These are phyloP conservation scores for Parmales sp. DNA, from an alignment of 108 stramenopile genomes.

Conservation along the genomic window DNA sequence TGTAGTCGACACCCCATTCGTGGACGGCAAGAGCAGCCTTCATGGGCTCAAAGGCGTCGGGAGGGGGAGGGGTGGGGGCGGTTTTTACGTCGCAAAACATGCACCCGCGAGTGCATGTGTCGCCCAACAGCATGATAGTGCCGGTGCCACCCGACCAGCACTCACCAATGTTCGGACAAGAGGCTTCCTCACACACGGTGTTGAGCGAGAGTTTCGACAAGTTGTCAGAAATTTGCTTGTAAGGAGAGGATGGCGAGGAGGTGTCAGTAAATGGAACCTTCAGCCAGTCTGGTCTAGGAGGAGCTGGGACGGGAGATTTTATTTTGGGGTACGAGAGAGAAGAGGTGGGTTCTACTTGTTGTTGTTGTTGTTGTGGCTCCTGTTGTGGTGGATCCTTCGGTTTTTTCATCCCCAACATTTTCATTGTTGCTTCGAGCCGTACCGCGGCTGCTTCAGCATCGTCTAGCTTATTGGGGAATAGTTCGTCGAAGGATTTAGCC, in stretches of 20 bases:
- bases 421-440: too few relatives aligned
- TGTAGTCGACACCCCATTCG: conserved; percentile 95
- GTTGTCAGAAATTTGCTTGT: background rate
- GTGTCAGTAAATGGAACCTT: background rate
- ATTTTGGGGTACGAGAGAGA: background rate
- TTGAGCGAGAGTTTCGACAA: conserved; percentile 62
- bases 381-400: background rate
- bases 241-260: background rate
- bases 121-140: conserved; percentile 98
- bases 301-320: background rate
- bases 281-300: background rate
- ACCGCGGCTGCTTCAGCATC: too few relatives aligned
- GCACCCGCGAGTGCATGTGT: conserved; percentile 96
- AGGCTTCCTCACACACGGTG: conserved; percentile 97
- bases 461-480: too few relatives aligned
- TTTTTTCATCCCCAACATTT: background rate
- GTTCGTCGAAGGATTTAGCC: too few relatives aligned
- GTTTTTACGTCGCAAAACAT: conserved; percentile 97
- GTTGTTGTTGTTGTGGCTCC: background rate
- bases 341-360: background rate
- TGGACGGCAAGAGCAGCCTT: conserved; percentile 82
- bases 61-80: conserved; percentile 68
- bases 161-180: conserved; percentile 98
- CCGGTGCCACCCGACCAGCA: conserved; percentile 99
- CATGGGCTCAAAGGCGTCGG: conserved; percentile 92